Percentiles rank a stretch among this genome's conserved stretches.
Evolutionary conservation across 2,329 filamentous ascomycete species (phyloP).

Genomic region (Exophiala phaeomuriformis): DNA sequence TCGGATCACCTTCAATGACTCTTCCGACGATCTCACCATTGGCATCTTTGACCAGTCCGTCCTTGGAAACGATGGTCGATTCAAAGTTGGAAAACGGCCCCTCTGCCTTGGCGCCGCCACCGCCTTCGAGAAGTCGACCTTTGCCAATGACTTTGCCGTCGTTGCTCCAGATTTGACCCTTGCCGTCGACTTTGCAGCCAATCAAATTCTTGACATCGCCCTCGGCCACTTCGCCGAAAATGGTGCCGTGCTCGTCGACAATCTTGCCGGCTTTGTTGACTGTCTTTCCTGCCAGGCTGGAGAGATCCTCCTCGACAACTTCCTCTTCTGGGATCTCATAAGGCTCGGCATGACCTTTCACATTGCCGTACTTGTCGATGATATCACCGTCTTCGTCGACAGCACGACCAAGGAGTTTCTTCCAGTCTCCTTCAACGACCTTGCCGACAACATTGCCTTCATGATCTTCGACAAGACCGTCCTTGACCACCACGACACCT

Average conservation of each 20-base stretch:
- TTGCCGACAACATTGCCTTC: constrained; percentile 70
- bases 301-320: constrained; percentile 47
- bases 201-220: constrained; percentile 51
- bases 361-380: constrained; percentile 64
- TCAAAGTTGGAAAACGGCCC: constrained; percentile 54
- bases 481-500: constrained; percentile 50
- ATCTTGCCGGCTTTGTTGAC: constrained; percentile 59
- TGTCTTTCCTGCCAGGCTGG: constrained; percentile 53
- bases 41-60: constrained; percentile 48
- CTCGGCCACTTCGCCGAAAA: constrained; percentile 52
- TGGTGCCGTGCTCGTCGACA: constrained; percentile 52
- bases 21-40: constrained; percentile 52
- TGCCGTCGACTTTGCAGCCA: constrained; percentile 55
- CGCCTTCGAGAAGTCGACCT: constrained; percentile 51
- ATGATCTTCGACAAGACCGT: constrained; percentile 61
- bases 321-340: constrained; percentile 45
- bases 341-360: constrained; percentile 53
- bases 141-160: constrained; percentile 54
- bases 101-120: constrained; percentile 37
- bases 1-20: constrained; percentile 57
- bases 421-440: constrained; percentile 62
- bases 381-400: constrained; percentile 81
- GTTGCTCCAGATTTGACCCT: constrained; percentile 59
- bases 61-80: constrained; percentile 49
- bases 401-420: constrained; percentile 62